Percentiles rank a stretch among this genome's conserved stretches.
These are phyloP conservation scores for Globisporangium heterothallicum DNA, from an alignment of 352 stramenopile genomes.

Conservation along the genomic window DNA sequence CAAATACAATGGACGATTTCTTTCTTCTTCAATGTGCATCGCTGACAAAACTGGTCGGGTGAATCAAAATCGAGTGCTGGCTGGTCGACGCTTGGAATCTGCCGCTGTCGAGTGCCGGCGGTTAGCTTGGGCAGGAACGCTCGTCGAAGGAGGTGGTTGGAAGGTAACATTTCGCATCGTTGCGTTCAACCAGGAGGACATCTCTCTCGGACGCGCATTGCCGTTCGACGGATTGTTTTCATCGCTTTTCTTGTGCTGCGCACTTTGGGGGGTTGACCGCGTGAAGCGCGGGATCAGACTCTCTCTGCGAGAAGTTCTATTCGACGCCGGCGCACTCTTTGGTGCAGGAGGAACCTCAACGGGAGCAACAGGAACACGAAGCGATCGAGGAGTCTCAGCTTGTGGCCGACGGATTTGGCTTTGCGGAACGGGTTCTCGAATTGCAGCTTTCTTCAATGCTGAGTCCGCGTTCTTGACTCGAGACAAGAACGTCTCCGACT, in stretches of 20 bases:
- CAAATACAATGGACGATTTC: no score
- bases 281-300: conserved; percentile 15
- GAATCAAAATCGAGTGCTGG: conserved; percentile 10
- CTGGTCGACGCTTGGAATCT: conserved; percentile 9
- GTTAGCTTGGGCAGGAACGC: neutral
- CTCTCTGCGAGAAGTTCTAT: conserved; percentile 5
- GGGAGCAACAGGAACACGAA: conserved; percentile 1
- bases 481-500: conserved; percentile 1
- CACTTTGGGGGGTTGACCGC: neutral
- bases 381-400: neutral
- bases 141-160: conserved; percentile 1
- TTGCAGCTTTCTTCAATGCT: conserved; percentile 1
- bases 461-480: neutral
- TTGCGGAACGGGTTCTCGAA: conserved; percentile 1
- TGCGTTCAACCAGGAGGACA: conserved; percentile 9
- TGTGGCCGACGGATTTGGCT: conserved; percentile 2
- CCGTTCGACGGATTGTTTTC: conserved; percentile 3
- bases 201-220: neutral
- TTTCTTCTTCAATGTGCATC: no score
- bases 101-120: conserved; percentile 6
- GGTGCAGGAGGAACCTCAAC: neutral
- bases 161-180: conserved; percentile 7
- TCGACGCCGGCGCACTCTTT: conserved; percentile 8
- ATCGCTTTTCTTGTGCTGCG: conserved; percentile 4
- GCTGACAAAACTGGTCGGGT: no score